These are phyloP conservation scores for Cercospora sp. DNA, from an alignment of 2,329 filamentous ascomycete genomes.

Conservation along the genomic window DNA sequence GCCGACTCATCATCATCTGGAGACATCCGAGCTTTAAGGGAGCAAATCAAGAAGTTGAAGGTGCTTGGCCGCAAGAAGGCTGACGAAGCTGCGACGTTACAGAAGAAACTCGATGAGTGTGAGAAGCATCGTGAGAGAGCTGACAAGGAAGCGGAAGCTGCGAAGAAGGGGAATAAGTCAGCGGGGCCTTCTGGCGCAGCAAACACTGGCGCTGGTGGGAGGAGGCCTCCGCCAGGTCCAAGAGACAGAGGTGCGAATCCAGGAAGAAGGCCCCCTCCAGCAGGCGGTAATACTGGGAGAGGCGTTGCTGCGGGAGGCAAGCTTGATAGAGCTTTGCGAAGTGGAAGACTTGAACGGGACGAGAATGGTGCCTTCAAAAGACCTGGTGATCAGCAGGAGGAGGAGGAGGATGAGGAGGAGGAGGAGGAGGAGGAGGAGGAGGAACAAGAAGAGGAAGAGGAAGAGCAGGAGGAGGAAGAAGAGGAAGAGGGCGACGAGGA, in stretches of 20 bases:
- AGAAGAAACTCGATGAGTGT: slow-evolving; percentile 1
- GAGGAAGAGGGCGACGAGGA: too few species aligned
- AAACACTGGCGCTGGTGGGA: not conserved
- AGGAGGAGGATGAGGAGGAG: too few species aligned
- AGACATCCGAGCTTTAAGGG: not conserved
- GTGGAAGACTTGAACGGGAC: not conserved
- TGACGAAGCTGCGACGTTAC: not conserved
- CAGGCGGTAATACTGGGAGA: too few species aligned
- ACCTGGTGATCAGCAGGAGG: too few species aligned
- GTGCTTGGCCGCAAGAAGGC: not conserved
- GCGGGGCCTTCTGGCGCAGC: not conserved
- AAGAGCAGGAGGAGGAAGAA: not conserved
- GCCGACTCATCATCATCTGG: not conserved
- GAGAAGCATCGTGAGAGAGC: not conserved
- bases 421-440: not conserved
- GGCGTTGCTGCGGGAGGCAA: too few species aligned
- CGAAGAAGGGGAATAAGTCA: not conserved
- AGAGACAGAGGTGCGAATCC: not conserved
- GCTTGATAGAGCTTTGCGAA: not conserved
- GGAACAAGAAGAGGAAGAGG: not conserved
- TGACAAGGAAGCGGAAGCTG: not conserved
- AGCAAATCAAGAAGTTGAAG: not conserved
- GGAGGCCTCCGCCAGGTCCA: not conserved
- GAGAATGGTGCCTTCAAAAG: too few species aligned
- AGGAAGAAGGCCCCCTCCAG: not conserved